Conservation (phyloP, 768 basidiomycete species). For the Tulasnella sp. region DNA sequence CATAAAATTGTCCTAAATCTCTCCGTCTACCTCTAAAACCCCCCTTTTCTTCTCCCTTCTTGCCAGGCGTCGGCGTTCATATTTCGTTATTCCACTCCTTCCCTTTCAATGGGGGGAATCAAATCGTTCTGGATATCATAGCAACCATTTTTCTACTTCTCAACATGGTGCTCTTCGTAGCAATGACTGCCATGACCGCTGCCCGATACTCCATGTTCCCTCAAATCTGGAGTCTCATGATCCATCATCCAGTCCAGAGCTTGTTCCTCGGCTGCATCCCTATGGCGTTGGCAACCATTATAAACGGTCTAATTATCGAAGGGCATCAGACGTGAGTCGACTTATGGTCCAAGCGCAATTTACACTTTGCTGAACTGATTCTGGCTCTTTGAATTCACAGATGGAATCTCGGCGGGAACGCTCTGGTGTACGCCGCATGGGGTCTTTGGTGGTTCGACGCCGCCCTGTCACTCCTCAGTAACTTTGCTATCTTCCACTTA, state of each 20-base stretch:
- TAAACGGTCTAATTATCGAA: slow-evolving; percentile 49
- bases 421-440: slow-evolving; percentile 57
- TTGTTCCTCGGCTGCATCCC: slow-evolving; percentile 41
- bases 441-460: slow-evolving; percentile 68
- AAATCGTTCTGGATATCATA: slow-evolving; percentile 42
- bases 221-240: slow-evolving; percentile 49
- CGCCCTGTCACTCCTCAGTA: slow-evolving; percentile 53
- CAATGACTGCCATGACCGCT: slow-evolving; percentile 47
- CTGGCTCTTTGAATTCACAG: neutral
- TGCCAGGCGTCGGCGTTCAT: slow-evolving; percentile 50
- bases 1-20: neutral
- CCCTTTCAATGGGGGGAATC: slow-evolving; percentile 48
- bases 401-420: slow-evolving; percentile 47
- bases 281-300: slow-evolving; percentile 60
- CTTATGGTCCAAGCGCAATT: no score
- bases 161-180: slow-evolving; percentile 53
- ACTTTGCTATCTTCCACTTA: slow-evolving; percentile 58
- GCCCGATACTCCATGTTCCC: slow-evolving; percentile 56
- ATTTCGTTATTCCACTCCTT: slow-evolving; percentile 56
- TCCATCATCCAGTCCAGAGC: slow-evolving; percentile 35
- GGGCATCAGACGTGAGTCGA: slow-evolving; percentile 43
- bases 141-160: slow-evolving; percentile 56
- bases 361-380: neutral
- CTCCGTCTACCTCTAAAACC: neutral
- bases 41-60: neutral